Percentiles rank a stretch among this genome's conserved stretches.
Evolutionary conservation across 2,329 filamentous ascomycete genomes (phyloP).

Genomic region (Pestalotiopsis sp.): DNA sequence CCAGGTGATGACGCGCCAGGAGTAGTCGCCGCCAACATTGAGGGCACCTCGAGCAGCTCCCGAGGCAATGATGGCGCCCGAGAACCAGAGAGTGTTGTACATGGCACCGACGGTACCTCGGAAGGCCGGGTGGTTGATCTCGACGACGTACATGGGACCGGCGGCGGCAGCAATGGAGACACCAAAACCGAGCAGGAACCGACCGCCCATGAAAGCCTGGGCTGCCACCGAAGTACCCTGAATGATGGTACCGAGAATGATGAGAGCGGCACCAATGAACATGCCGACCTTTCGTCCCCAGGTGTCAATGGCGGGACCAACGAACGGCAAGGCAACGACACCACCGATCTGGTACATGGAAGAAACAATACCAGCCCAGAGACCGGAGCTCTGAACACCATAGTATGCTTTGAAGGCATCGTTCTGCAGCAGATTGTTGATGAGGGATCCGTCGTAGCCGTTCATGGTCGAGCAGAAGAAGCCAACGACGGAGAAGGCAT

Average conservation of each 20-base stretch:
- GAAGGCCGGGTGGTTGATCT: slow-evolving; percentile 49
- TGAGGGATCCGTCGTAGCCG: slow-evolving; percentile 54
- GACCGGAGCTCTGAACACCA: slow-evolving; percentile 42
- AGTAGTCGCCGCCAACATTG: slow-evolving; percentile 38
- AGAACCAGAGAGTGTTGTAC: slow-evolving; percentile 49
- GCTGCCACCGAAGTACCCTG: slow-evolving; percentile 42
- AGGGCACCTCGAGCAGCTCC: slow-evolving; percentile 49
- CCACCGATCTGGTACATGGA: slow-evolving; percentile 56
- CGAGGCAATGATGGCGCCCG: slow-evolving; percentile 53
- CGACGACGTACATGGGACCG: slow-evolving; percentile 50
- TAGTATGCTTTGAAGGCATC: slow-evolving; percentile 42
- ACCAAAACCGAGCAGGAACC: slow-evolving; percentile 64
- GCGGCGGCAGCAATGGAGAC: slow-evolving; percentile 49
- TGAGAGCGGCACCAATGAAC: slow-evolving; percentile 44
- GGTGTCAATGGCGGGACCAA: slow-evolving; percentile 48
- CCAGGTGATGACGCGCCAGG: slow-evolving; percentile 46
- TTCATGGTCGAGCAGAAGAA: slow-evolving; percentile 56
- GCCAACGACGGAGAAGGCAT: slow-evolving; percentile 46
- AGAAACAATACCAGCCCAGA: slow-evolving; percentile 52
- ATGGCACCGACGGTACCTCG: slow-evolving; percentile 44
- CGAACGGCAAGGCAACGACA: slow-evolving; percentile 48
- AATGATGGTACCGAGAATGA: slow-evolving; percentile 49
- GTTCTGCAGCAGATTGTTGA: slow-evolving; percentile 51
- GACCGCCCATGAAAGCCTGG: slow-evolving; percentile 55
- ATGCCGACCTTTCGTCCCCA: slow-evolving; percentile 51